These are phyloP conservation scores for Penicillium decumbens DNA, from an alignment of 2,329 filamentous ascomycete species.

Conservation along the genomic window DNA sequence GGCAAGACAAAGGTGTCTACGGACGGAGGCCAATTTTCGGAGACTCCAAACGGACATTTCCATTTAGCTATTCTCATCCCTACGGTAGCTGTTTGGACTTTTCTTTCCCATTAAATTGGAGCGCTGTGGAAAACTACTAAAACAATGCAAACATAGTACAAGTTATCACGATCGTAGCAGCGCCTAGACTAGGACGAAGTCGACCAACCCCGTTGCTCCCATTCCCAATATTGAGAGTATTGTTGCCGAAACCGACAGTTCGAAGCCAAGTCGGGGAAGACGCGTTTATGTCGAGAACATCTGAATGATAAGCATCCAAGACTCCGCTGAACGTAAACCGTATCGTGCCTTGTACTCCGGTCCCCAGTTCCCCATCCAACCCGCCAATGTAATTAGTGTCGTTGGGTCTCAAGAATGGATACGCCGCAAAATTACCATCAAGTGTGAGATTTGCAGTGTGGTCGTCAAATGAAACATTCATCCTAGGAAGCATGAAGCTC, in stretches of 20 bases:
- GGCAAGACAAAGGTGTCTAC: no score
- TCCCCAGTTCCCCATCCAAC: background rate
- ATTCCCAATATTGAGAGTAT: constrained; percentile 6
- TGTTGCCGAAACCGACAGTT: constrained; percentile 8
- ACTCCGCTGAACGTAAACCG: background rate
- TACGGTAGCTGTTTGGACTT: no score
- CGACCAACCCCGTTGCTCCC: background rate
- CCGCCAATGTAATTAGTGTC: background rate
- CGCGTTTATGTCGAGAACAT: constrained; percentile 1
- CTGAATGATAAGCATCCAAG: constrained; percentile 4
- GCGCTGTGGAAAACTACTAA: no score
- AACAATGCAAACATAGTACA: no score
- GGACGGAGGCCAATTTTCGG: no score
- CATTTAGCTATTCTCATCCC: no score
- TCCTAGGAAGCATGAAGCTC: background rate
- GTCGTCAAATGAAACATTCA: constrained; percentile 2
- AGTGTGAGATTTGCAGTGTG: constrained; percentile 2
- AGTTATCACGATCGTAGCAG: no score
- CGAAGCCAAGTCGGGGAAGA: constrained; percentile 2
- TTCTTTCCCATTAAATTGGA: no score
- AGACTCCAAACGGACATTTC: no score
- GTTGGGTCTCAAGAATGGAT: background rate
- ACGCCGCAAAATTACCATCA: background rate
- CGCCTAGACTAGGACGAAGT: no score
- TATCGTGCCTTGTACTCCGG: background rate